Evolutionary conservation across 192 early-diverging fungal species (phyloP).

Genomic region (Phycomyces blakesleeanus): DNA sequence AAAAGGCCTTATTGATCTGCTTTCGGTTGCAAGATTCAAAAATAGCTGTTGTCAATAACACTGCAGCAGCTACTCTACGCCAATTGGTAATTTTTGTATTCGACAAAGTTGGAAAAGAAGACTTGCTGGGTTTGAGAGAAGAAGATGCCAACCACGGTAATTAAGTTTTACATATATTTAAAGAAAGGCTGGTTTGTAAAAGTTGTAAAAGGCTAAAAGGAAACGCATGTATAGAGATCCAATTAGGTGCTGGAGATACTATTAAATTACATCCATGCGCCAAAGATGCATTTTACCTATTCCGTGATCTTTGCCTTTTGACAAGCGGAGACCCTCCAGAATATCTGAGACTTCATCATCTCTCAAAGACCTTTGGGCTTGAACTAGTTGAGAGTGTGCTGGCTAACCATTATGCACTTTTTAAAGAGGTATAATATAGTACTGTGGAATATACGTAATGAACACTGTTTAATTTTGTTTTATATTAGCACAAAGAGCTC

Average conservation of each 20-base stretch:
- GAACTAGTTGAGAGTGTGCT: conserved; percentile 93
- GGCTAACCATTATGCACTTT: conserved; percentile 70
- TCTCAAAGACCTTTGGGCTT: conserved; percentile 75
- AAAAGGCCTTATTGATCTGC: conserved; percentile 78
- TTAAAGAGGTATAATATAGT: conserved; percentile 69
- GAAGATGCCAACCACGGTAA: conserved; percentile 17
- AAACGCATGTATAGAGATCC: conserved; percentile 7
- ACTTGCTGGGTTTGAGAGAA: conserved; percentile 32
- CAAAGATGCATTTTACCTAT: conserved; percentile 83
- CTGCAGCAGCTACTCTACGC: conserved; percentile 79
- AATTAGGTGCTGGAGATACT: conserved; percentile 20
- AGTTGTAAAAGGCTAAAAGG: background rate
- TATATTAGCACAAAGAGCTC: conserved; percentile 66
- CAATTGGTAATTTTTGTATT: conserved; percentile 83
- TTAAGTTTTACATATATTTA: too few relatives aligned
- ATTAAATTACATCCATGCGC: conserved; percentile 52
- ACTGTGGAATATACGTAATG: background rate
- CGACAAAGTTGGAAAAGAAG: conserved; percentile 75
- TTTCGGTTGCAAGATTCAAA: conserved; percentile 83
- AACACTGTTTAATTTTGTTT: background rate
- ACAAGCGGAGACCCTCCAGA: conserved; percentile 63
- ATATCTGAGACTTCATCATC: conserved; percentile 49
- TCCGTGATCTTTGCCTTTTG: conserved; percentile 86
- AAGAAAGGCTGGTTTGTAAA: too few relatives aligned
- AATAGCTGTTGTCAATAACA: conserved; percentile 76